phyloP scores from a whole-genome alignment of 2,329 filamentous ascomycete species.

The Drechslera avenae region DNA sequence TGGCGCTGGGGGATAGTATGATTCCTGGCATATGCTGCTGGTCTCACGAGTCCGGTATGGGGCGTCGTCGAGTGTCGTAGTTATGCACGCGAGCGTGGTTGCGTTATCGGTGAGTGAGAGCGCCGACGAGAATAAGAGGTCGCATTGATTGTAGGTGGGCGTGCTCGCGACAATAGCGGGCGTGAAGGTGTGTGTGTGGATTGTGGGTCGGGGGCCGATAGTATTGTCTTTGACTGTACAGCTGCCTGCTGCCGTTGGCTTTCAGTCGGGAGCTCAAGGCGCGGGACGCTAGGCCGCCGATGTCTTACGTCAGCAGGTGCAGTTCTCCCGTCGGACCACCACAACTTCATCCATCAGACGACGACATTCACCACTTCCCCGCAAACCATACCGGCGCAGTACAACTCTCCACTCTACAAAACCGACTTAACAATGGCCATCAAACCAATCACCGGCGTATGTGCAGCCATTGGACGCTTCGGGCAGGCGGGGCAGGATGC shows the following conservation, averaged over 20 bases:
- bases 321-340: conserved; percentile 35
- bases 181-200: conserved; percentile 11
- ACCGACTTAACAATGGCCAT: conserved; percentile 47
- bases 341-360: conserved; percentile 34
- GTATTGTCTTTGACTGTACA: conserved; percentile 19
- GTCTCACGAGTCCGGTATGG: conserved; percentile 11
- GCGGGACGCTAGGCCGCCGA: conserved; percentile 18
- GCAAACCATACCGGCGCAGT: conserved; percentile 33
- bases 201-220: conserved; percentile 7
- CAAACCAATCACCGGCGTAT: conserved; percentile 59
- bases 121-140: conserved; percentile 16
- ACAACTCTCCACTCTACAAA: conserved; percentile 37
- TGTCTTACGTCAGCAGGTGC: conserved; percentile 13
- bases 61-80: conserved; percentile 2
- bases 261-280: conserved; percentile 24
- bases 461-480: conserved; percentile 44
- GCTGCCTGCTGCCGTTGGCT: conserved; percentile 13
- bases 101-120: conserved; percentile 12
- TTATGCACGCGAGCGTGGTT: conserved; percentile 14
- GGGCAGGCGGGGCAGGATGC: conserved; percentile 19
- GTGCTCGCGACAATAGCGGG: conserved; percentile 8
- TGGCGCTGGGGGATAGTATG: conserved; percentile 36
- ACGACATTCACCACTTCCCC: conserved; percentile 36
- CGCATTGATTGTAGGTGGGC: conserved; percentile 9
- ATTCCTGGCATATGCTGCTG: conserved; percentile 42